Evolutionary conservation across 2,329 filamentous ascomycete species (phyloP), one percentile per base, ranked within the genome.

Genomic region (Apiospora aurea): DNA sequence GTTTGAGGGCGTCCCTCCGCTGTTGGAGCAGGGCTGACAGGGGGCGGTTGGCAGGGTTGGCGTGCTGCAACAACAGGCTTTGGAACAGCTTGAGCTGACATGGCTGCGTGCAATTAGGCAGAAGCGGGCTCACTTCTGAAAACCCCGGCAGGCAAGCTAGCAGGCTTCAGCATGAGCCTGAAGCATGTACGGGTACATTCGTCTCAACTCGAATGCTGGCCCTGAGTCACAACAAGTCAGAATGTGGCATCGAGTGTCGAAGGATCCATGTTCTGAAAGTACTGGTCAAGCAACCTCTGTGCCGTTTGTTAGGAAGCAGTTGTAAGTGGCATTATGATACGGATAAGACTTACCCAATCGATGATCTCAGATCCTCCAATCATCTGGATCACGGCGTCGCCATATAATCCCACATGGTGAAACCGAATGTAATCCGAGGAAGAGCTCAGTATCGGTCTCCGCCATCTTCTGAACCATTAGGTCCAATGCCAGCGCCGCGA

Each of bases 401-500:
- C 57, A 41, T 64, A 64, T 24, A 41, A 41, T 34, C 41, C 57
- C 57, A 64, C 13, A 21, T 41, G 18, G 18, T 13, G 34, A 14
- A 8, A 18, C 21, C 7, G 18, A 41, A 10, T 13, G 18, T n/a
- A 8, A 41, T 41, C 18, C 18, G 18, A 64, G 14, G 53, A 61
- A 64, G 57, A 64, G 57, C 3, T 34, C 34, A 6, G 34, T 24
- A 21, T 71, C 72, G 49, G 69, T 70, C 67, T 76, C 51, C 49
- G 46, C 67, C 38, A 74, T 70, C 71, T 72, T 76, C 67, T 71
- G 72, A 46, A 73, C 71, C 71, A 73, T 72, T 47, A 71, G 67
- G 21, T 69, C 71, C 24, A 80, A 24, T 3, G 77, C 77, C 0
- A 76, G 70, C 2, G 74, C 71, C 0, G 77, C 74, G 2, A 75